These are phyloP conservation scores for Chlamydomonas urium DNA, from an alignment of 139 green algal genomes.

Conservation along the genomic window DNA sequence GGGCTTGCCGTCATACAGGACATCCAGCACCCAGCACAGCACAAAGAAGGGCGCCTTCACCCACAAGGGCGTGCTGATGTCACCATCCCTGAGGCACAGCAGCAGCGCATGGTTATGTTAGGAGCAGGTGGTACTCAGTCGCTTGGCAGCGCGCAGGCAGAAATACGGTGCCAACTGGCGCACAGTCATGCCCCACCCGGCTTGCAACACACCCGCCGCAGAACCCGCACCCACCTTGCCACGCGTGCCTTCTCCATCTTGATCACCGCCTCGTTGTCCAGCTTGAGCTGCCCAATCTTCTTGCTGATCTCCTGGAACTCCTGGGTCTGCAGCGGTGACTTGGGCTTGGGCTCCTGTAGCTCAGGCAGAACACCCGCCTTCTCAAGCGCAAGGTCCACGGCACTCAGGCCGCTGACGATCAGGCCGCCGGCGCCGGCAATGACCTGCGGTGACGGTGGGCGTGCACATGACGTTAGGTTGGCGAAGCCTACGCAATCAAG, in stretches of 20 bases:
- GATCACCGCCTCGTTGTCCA: constrained; percentile 67
- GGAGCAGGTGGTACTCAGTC: too few species aligned
- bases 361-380: neutral
- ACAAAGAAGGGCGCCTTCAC: constrained; percentile 56
- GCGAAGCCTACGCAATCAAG: too few species aligned
- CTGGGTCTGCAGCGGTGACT: neutral
- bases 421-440: too few species aligned
- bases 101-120: too few species aligned
- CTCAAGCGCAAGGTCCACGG: neutral
- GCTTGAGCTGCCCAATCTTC: constrained; percentile 52
- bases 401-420: neutral
- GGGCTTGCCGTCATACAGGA: constrained; percentile 62
- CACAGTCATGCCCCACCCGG: too few species aligned
- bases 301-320: neutral
- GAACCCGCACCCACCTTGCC: neutral
- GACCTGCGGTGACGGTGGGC: too few species aligned
- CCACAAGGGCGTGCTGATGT: constrained; percentile 19
- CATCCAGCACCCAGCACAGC: constrained; percentile 76
- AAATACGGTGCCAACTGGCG: too few species aligned
- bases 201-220: too few species aligned
- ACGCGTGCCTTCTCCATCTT: constrained; percentile 54
- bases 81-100: neutral
- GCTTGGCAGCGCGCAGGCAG: too few species aligned
- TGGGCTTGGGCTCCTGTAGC: neutral
- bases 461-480: too few species aligned